A percentile compares a stretch with the other conserved stretches of the same genome.
Evolutionary conservation across 2,329 filamentous ascomycete species (phyloP).

Genomic region (Pseudogymnoascus destructans): DNA sequence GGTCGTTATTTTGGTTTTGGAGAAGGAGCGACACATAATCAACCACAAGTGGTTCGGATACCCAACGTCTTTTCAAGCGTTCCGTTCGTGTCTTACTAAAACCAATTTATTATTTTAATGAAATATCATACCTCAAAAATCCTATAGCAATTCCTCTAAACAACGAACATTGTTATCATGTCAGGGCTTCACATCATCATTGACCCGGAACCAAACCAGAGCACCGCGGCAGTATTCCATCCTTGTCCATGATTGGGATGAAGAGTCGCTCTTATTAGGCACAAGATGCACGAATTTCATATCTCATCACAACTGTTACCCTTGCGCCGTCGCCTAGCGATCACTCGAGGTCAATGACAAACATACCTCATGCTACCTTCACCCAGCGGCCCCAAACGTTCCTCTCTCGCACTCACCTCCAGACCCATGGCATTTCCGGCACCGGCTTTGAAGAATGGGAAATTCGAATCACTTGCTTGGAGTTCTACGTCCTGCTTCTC

Average conservation of each 20-base stretch:
- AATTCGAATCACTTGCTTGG: background rate
- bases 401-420: background rate
- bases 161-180: background rate
- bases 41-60: slow-evolving; percentile 6
- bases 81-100: background rate
- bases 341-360: background rate
- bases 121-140: background rate
- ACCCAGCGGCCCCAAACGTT: background rate
- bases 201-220: background rate
- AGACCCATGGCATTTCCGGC: background rate
- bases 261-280: background rate
- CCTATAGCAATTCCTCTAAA: background rate
- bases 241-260: background rate
- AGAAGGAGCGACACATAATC: slow-evolving; percentile 1
- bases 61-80: background rate
- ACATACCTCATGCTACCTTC: background rate
- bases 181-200: background rate
- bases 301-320: background rate
- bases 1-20: background rate
- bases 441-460: slow-evolving; percentile 2
- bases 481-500: slow-evolving; percentile 1
- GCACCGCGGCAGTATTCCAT: background rate
- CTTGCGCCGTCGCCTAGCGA: background rate
- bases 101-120: background rate
- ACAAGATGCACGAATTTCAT: background rate